Base-by-base conservation (phyloP, 495 filamentous ascomycete genomes). In the Xylaria nigripes region DNA sequence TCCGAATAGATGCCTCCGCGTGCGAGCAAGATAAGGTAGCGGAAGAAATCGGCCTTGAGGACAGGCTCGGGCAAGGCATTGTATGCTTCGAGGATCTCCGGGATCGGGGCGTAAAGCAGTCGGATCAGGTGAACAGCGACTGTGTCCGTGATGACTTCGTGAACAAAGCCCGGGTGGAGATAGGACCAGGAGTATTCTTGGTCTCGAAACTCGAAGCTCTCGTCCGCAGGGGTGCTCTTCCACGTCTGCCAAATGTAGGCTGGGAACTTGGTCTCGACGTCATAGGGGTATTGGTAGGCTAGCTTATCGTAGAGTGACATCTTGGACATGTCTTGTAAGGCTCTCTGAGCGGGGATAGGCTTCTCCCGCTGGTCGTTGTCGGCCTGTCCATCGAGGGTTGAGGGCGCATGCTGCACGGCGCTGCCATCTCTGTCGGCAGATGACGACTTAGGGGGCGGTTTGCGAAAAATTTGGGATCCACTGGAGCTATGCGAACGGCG, bases 161-260 rank as follows among this genome's bases (percentile, higher is more conserved):
- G 93, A 15, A 94, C 82, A 65, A 98, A 98, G 3, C 80, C 82
- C 0, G 93, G 93, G 68, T 98, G 88, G 58, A 87, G 74, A 58
- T 90, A 81, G 2, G 90, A 86, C 93, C 93, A 98, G 55, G 86
- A 89, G 38, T 90, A 89, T 72, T 98, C 93, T 50, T 86, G 74
- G 24, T 81, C 79, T 45, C 94, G 83, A 45, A 95, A 87, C 6
- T 74, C 71, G 64, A 98, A 98, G 55, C 88, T 81, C 49, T 81
- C 75, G n/a, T 86, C 86, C 1, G 84, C 79, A 1, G 94, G 93
- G 1, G 83, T 86, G 66, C 85, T 87, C 70, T 94, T 96, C 93
- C 93, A 98, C 36, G 93, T 98, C 74, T 98, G 93, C 93, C 93
- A 98, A 56, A 98, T 94, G 70, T 95, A 98, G 24, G 90, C 91